Base-by-base conservation (phyloP, 495 filamentous ascomycete genomes). In the Aspergillus ellipticus region DNA sequence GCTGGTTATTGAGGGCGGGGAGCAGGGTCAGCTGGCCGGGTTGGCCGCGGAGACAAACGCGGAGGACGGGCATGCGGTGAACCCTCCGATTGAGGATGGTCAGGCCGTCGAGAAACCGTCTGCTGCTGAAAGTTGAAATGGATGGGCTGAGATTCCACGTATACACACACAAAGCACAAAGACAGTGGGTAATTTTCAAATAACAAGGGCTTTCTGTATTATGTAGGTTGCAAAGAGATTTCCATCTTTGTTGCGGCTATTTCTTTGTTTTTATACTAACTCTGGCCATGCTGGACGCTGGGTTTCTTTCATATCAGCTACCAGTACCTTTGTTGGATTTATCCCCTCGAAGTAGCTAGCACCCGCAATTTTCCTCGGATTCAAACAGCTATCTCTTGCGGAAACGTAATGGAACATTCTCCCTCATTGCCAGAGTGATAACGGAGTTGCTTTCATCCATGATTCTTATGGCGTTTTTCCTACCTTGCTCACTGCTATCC, bases 401-500 rank as follows among this genome's bases (percentile, higher is more conserved):
- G 49, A 64, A 58, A 35, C 20, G 17, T 26, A 64, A 49, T 3
- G 61, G 61, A 13, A 64, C 46, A 47, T 55, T 42, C 20, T 58
- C 48, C 31, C 62, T 56, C 74, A 81, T 74, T 39, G 71, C 71
- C 41, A 79, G 51, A 47, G 74, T 61, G 49, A 79, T 31, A 1
- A 69, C 60, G 20, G 56, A 26, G 35, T 57, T 41, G 10, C 60
- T 64, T 9, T 54, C 53, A 56, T 63, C 19, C 9, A 78, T 55
- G 16, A 46, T 74, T 49, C 42, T 60, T 54, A 43, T 60, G 62
- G n/a, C 74, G 68, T 19, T 57, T 55, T 9, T 57, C 60, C 15
- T 50, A 26, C 13, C 31, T 28, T 79, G 81, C 71, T 75, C 84
- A 51, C 80, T 74, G 35, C 82, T 75, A 15, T 89, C 80, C 1